These are phyloP conservation scores for Colletotrichum navitas DNA, from an alignment of 2,329 filamentous ascomycete species.

Conservation along the genomic window DNA sequence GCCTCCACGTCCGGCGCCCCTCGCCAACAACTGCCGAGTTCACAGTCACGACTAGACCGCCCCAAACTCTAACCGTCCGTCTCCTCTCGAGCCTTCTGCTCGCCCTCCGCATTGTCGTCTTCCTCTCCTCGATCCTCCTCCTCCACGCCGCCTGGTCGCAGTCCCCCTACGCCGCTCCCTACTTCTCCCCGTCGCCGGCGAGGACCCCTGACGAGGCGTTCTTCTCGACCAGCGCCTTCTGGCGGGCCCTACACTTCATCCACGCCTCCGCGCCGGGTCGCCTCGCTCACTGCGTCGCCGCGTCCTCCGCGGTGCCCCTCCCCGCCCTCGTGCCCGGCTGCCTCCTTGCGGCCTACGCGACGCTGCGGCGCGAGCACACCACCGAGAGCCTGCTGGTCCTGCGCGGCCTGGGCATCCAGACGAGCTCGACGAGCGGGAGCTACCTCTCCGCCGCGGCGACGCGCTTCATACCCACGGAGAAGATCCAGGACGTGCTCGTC, in stretches of 20 bases:
- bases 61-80: constrained; percentile 61
- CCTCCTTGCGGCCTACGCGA: constrained; percentile 56
- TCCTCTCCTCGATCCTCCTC: constrained; percentile 56
- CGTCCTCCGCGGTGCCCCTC: constrained; percentile 50
- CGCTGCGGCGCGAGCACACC: constrained; percentile 62
- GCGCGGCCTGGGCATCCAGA: constrained; percentile 91
- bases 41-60: constrained; percentile 85
- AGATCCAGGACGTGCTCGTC: constrained; percentile 93
- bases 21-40: constrained; percentile 93
- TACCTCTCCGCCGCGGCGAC: constrained; percentile 68
- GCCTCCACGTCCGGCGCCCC: constrained; percentile 74
- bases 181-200: constrained; percentile 20
- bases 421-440: constrained; percentile 76
- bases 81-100: constrained; percentile 59
- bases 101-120: constrained; percentile 57
- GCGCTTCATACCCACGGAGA: constrained; percentile 85
- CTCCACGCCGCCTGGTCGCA: constrained; percentile 62
- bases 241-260: constrained; percentile 46
- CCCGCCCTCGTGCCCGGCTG: constrained; percentile 56
- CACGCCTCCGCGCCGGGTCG: constrained; percentile 50
- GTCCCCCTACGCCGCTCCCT: constrained; percentile 46
- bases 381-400: constrained; percentile 91
- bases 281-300: constrained; percentile 50
- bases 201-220: constrained; percentile 15
- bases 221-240: constrained; percentile 43